Percentiles rank a stretch among this genome's conserved stretches.
Evolutionary conservation across 352 stramenopile genomes (phyloP).

Genomic region (Phytopythium mirpurense): DNA sequence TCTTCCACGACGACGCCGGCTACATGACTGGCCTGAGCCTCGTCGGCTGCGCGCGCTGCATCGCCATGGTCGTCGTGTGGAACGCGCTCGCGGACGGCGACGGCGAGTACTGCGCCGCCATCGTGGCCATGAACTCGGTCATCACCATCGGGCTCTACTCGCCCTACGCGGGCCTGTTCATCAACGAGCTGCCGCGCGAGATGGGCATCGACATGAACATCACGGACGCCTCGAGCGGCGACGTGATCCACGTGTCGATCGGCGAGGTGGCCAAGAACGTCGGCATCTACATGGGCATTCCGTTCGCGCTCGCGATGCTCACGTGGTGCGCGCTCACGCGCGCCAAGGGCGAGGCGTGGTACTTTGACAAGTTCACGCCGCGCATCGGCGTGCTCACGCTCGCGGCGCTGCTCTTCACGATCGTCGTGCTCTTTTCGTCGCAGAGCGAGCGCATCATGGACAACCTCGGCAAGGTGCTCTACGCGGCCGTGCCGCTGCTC

Average conservation of each 20-base stretch:
- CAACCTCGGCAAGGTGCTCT: slow-evolving; percentile 49
- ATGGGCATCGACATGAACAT: slow-evolving; percentile 24
- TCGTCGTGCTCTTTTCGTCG: slow-evolving; percentile 63
- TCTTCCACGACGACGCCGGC: slow-evolving; percentile 37
- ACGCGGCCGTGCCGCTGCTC: slow-evolving; percentile 46
- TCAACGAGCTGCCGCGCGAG: slow-evolving; percentile 38
- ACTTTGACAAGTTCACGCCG: slow-evolving; percentile 37
- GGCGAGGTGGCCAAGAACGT: slow-evolving; percentile 47
- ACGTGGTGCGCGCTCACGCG: slow-evolving; percentile 35
- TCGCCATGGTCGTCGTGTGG: slow-evolving; percentile 77
- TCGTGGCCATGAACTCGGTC: slow-evolving; percentile 66
- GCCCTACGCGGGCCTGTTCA: slow-evolving; percentile 44
- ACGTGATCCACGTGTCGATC: slow-evolving; percentile 31
- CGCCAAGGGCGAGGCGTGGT: slow-evolving; percentile 30
- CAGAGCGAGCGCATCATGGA: slow-evolving; percentile 53
- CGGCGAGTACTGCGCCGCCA: slow-evolving; percentile 54
- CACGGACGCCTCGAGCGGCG: slow-evolving; percentile 16
- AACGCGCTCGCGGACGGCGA: slow-evolving; percentile 51
- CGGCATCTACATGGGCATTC: slow-evolving; percentile 52
- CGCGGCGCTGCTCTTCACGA: slow-evolving; percentile 48
- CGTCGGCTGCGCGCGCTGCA: slow-evolving; percentile 58
- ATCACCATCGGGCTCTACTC: slow-evolving; percentile 60
- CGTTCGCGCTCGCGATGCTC: slow-evolving; percentile 30
- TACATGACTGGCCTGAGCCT: slow-evolving; percentile 60
- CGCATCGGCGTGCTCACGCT: slow-evolving; percentile 46